phyloP scores from a whole-genome alignment of 2,329 filamentous ascomycete genomes.

The Talaromyces albobiverticillius region DNA sequence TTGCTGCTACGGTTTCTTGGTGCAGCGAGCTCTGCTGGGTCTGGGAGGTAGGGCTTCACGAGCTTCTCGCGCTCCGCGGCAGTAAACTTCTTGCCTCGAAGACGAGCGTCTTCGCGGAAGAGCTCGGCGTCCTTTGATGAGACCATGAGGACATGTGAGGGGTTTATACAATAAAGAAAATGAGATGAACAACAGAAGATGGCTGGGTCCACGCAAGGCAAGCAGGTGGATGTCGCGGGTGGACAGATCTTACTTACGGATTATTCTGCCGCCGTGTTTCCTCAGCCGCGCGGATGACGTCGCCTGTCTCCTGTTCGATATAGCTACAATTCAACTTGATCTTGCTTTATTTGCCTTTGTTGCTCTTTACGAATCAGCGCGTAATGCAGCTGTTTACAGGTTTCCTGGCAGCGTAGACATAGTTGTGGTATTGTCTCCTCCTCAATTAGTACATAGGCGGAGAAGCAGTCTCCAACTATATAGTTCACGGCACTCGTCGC shows the following conservation, averaged over 20 bases:
- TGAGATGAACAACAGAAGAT: too few relatives aligned
- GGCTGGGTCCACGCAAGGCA: not conserved
- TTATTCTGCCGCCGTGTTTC: not conserved
- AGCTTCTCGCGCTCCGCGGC: conserved; percentile 50
- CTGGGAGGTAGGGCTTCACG: conserved; percentile 52
- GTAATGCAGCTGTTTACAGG: not conserved
- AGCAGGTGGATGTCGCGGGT: not conserved
- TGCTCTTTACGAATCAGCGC: too few relatives aligned
- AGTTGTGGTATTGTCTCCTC: too few relatives aligned
- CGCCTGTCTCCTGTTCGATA: too few relatives aligned
- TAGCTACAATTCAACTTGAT: too few relatives aligned
- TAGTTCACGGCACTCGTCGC: too few relatives aligned
- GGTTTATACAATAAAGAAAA: not conserved
- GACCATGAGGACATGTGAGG: conserved; percentile 24
- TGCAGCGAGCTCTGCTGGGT: conserved; percentile 28
- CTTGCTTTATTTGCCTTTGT: too few relatives aligned
- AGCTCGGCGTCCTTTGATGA: conserved; percentile 31
- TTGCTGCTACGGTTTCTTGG: conserved; percentile 15
- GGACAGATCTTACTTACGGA: too few relatives aligned
- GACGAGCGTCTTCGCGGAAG: conserved; percentile 38
- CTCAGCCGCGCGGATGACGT: not conserved
- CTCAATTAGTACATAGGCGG: too few relatives aligned
- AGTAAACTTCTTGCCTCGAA: conserved; percentile 40
- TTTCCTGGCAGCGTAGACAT: too few relatives aligned
- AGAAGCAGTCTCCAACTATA: too few relatives aligned